phyloP scores from a whole-genome alignment of 2,329 filamentous ascomycete genomes.

The Aspergillus sp. region DNA sequence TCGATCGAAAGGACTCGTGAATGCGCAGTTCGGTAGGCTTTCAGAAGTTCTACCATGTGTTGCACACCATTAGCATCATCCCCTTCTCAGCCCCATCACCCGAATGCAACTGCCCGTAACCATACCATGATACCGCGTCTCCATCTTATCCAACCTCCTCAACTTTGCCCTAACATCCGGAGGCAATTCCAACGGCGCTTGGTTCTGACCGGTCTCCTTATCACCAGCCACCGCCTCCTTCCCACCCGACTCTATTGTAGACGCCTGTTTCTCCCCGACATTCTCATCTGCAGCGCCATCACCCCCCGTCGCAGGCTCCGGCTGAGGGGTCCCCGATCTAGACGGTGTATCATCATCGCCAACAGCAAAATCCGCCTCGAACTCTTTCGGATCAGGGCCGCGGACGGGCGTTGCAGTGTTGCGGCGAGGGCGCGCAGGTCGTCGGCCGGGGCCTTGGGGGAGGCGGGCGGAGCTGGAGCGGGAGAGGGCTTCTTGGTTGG shows the following conservation, averaged over 20 bases:
- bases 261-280: conserved; percentile 15
- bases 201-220: conserved; percentile 11
- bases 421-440: conserved; percentile 26
- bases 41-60: conserved; percentile 63
- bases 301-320: conserved; percentile 35
- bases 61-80: background rate
- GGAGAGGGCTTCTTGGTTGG: conserved; percentile 36
- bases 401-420: conserved; percentile 43
- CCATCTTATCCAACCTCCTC: conserved; percentile 82
- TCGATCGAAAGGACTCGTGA: conserved; percentile 80
- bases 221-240: conserved; percentile 18
- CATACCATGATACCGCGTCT: conserved; percentile 75
- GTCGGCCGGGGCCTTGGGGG: conserved; percentile 23
- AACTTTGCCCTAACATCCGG: conserved; percentile 69
- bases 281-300: conserved; percentile 17
- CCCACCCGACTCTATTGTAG: conserved; percentile 7
- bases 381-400: conserved; percentile 75
- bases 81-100: background rate
- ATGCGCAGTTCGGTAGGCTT: conserved; percentile 88
- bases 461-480: conserved; percentile 40
- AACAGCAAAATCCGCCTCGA: conserved; percentile 78
- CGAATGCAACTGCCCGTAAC: background rate
- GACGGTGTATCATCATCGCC: conserved; percentile 71
- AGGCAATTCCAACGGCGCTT: conserved; percentile 52
- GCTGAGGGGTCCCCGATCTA: conserved; percentile 53